Evolutionary conservation across 441 rosid species (phyloP), one percentile per base, ranked within the genome.

Genomic region (Erysimum pusillum): DNA sequence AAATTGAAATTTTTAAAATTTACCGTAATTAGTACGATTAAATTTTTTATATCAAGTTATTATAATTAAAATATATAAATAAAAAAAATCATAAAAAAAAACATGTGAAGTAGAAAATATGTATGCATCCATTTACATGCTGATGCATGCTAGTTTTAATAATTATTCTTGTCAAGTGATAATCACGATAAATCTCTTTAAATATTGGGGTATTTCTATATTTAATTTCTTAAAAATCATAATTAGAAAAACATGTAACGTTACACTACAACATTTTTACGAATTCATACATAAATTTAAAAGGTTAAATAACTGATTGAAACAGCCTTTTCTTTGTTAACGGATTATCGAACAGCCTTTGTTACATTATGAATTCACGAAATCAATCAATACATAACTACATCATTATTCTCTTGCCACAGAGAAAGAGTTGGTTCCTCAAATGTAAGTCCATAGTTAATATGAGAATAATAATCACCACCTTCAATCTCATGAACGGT

Each of bases 341-440:
- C 34, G 9, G 71, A 63, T 28, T 59, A 44, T 45, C 15, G 62
- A 60, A 62, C 41, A 69, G 52, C 42, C 36, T 68, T 53, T 63
- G 69, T 62, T 56, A 68, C 59, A 69, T 20, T 13, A 62, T 34
- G n/a, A 69, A 9, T 58, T 59, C 20, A 58, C 28, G 61, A 42
- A 11, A 62, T n/a, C 59, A 44, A 42, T 69, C 15, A 77, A 60
- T 71, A 81, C 56, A 68, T 74, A 20, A 69, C 56, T 31, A 76
- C 67, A 49, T 80, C 83, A 52, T 59, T 69, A 44, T 61, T 64
- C 28, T 79, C 83, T 70, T 82, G 81, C 90, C 88, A 85, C 9
- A 81, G 18, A 70, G 84, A 76, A 66, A 69, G 13, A 64, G 44
- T 39, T 18, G 79, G 81, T 35, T 84, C 85, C 70, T 85, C 87